Evolutionary conservation across 352 stramenopile genomes (phyloP), one percentile per base, ranked within the genome.

Genomic region (Globisporangium megalacanthum): DNA sequence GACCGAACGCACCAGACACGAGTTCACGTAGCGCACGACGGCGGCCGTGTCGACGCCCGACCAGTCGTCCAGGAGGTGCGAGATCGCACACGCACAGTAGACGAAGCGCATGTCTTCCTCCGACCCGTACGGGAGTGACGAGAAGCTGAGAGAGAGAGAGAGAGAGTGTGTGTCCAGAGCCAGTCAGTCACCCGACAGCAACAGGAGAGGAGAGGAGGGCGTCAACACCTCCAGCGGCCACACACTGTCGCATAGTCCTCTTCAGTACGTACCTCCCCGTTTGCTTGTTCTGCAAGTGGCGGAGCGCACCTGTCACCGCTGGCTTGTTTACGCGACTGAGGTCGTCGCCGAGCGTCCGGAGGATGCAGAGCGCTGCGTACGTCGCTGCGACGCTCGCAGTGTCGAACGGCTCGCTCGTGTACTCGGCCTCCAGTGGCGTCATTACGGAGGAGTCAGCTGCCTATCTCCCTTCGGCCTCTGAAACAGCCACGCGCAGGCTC

Each of bases 31-130:
- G 58, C 77, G 79, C 54, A 89, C 69, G 68, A 94, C 78, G 6
- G 72, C 82, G 10, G 56, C 48, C 8, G 73, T 31, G 33, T 94
- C 83, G 19, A 95, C 62, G 22, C 80, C 86, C 0, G 81, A 89
- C 79, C 88, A 94, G 65, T 96, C 86, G 49, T 92, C 71, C 50
- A 96, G 68, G 29, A 95, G 79, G 64, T 92, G 69, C 10, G 88
- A 95, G 55, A 96, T 93, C 37, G 86, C 86, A 48, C 86, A 92
- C 6, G 86, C 88, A 61, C 88, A 95, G 62, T 82, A 96, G 8
- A 95, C 79, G 54, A 96, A 95, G 56, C 88, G 83, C 75, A 95
- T 89, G 56, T 96, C 88, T 51, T 95, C 71, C 54, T 96, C 88
- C 0, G 83, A 94, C 2, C 86, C 88, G 37, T 69, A 73, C 7